Evolutionary conservation across 257 asterid genomes (phyloP), one percentile per base, ranked within the genome.

Genomic region (Solanum paucissectum): DNA sequence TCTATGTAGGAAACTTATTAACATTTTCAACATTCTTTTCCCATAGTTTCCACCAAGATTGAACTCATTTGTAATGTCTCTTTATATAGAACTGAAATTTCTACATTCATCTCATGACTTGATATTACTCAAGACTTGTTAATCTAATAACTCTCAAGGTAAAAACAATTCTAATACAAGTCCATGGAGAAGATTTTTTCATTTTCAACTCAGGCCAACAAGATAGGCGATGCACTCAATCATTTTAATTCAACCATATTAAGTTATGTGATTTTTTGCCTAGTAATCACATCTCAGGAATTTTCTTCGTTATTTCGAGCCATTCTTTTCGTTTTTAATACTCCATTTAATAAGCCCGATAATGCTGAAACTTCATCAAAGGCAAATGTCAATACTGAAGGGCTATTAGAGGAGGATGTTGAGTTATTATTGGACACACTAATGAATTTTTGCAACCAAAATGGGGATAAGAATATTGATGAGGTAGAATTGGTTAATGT

Each of bases 381-480:
- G 18, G 13, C 49, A 20, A 71, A 66, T 64, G 58, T 12, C n/a
- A 38, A 32, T 33, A 46, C 42, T n/a, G 27, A 72, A 3, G 6
- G 10, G 32, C 14, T 89, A 83, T 33, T 85, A 14, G n/a, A 84
- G 36, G 91, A 85, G 42, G 94, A 91, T n/a, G 79, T 89, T 14
- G 92, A 55, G 71, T 27, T 88, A 42, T 90, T 77, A 77, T 81
- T 91, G 91, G 90, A 88, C 76, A 90, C 46, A 25, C 74, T 93
- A 20, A 92, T 93, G 33, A 71, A 84, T 5, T 55, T 64, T 37
- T 64, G 87, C 85, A 89, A 87, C 36, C 55, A 64, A 44, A 12
- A 44, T 44, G 16, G 52, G 52, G 52, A 44, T 42, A 49, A 77
- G 38, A 23, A 14, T 14, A n/a, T 36, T 42, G 86, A 62, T 16